Evolutionary conservation across 2,329 filamentous ascomycete genomes (phyloP).

Genomic region (Venturiaceae sp.): DNA sequence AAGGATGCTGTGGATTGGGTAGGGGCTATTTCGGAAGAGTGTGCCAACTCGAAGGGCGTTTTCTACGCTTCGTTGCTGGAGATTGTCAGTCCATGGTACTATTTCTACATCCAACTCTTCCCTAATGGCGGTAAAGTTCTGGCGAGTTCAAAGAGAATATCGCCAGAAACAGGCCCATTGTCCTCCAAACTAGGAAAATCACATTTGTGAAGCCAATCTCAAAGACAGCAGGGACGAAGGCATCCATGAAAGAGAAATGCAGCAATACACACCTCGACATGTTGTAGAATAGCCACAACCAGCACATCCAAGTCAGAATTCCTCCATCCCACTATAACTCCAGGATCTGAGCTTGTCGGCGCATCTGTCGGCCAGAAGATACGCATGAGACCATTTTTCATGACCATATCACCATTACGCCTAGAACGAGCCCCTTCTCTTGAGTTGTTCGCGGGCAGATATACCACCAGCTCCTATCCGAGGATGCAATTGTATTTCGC

Average conservation of each 20-base stretch:
- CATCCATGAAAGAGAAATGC: slow-evolving; percentile 7
- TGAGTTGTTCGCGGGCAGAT: slow-evolving; percentile 89
- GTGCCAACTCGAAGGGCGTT: slow-evolving; percentile 76
- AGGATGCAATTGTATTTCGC: slow-evolving; percentile 78
- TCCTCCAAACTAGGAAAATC: no score
- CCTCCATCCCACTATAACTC: slow-evolving; percentile 89
- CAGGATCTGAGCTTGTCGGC: slow-evolving; percentile 59
- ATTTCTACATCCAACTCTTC: no score
- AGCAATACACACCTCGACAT: slow-evolving; percentile 64
- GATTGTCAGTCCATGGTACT: slow-evolving; percentile 10
- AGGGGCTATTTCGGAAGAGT: slow-evolving; percentile 71
- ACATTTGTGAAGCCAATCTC: background rate
- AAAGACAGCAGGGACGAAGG: no score
- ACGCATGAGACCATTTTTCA: slow-evolving; percentile 80
- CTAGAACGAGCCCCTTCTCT: slow-evolving; percentile 90
- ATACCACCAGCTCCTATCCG: slow-evolving; percentile 69
- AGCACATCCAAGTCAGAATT: slow-evolving; percentile 88
- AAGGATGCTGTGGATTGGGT: slow-evolving; percentile 72
- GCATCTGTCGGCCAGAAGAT: slow-evolving; percentile 97
- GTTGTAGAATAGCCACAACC: slow-evolving; percentile 79
- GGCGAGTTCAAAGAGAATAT: no score
- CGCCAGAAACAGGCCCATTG: background rate
- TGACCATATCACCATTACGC: slow-evolving; percentile 52
- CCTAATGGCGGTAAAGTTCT: no score
- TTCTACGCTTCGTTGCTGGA: slow-evolving; percentile 68